Percentiles rank a stretch among this genome's conserved stretches.
Conservation (phyloP, 768 basidiomycete species). For the Hydnum rufescens region DNA sequence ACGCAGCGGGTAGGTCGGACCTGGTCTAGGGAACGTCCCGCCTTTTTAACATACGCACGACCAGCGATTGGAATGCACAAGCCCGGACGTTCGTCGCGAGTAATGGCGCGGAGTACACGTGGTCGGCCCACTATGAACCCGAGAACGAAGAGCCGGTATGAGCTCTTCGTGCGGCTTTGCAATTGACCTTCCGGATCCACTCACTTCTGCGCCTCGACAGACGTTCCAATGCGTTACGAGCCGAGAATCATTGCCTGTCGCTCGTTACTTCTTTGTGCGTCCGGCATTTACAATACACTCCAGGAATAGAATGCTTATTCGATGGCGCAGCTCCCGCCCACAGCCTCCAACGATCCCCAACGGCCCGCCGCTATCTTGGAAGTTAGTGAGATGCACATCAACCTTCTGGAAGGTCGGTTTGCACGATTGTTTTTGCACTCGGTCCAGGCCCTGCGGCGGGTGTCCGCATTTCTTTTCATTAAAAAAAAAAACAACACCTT, state of each 20-base stretch:
- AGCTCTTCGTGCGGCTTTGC: no score
- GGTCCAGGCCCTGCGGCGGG: not conserved
- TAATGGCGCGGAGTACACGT: not conserved
- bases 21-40: no score
- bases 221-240: not conserved
- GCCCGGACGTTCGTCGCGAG: not conserved
- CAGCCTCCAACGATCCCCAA: not conserved
- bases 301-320: no score
- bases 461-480: not conserved
- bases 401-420: not conserved
- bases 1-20: no score
- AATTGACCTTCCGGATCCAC: no score
- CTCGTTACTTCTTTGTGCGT: not conserved
- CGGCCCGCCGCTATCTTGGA: not conserved
- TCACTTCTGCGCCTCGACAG: not conserved
- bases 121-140: no score
- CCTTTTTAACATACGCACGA: not conserved
- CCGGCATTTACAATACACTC: no score
- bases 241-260: not conserved
- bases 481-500: not conserved
- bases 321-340: no score
- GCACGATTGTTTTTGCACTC: not conserved
- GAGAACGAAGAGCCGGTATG: no score
- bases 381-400: not conserved
- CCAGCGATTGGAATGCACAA: not conserved